Evolutionary conservation across 148 eudicot genomes (phyloP).

Genomic region (Agrostemma githago): DNA sequence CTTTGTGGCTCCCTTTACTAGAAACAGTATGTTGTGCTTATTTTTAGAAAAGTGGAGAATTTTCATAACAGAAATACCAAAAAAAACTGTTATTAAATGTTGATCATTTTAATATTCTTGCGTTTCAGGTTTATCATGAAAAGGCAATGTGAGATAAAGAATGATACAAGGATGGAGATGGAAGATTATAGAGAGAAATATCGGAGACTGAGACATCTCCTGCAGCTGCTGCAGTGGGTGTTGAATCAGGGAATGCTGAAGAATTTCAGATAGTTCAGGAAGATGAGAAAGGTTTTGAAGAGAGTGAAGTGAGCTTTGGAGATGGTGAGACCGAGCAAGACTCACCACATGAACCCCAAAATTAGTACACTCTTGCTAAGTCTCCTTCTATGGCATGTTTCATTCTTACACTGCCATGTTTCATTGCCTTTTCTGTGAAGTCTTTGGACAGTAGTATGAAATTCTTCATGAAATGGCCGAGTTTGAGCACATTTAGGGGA

Average conservation of each 20-base stretch:
- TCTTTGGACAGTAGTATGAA: neutral
- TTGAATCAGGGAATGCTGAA: slow-evolving; percentile 14
- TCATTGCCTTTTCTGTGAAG: slow-evolving; percentile 16
- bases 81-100: too few species aligned
- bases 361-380: slow-evolving; percentile 10
- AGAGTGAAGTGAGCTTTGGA: slow-evolving; percentile 22
- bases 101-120: neutral
- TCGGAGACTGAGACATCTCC: slow-evolving; percentile 28
- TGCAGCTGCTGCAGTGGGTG: slow-evolving; percentile 16
- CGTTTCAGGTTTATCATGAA: slow-evolving; percentile 69
- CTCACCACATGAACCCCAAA: slow-evolving; percentile 9
- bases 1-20: too few species aligned
- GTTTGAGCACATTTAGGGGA: neutral
- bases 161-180: slow-evolving; percentile 77
- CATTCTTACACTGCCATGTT: neutral
- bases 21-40: too few species aligned
- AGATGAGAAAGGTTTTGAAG: slow-evolving; percentile 19
- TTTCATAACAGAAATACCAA: too few species aligned
- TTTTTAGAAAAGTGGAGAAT: too few species aligned
- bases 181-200: slow-evolving; percentile 54
- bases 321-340: slow-evolving; percentile 18
- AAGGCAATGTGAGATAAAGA: slow-evolving; percentile 79
- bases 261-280: slow-evolving; percentile 25
- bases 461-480: neutral
- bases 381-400: slow-evolving; percentile 8